phyloP scores from a whole-genome alignment of 2,329 filamentous ascomycete genomes.

The Colletotrichum orbiculare region DNA sequence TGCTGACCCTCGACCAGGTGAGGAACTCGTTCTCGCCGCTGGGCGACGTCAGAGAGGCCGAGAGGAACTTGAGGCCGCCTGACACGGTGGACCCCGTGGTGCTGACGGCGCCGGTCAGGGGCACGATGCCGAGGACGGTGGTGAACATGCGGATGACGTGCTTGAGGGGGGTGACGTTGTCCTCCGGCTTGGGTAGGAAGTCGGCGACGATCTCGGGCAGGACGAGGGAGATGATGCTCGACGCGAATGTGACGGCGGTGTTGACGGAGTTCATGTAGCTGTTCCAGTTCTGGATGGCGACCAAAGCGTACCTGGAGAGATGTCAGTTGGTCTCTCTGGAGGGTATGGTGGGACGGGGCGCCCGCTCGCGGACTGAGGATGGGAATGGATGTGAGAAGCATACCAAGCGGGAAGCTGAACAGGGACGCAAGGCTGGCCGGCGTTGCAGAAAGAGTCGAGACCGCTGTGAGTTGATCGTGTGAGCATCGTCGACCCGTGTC shows the following conservation, averaged over 20 bases:
- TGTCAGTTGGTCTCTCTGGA: no score
- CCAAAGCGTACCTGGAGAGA: constrained; percentile 10
- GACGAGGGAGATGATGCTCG: constrained; percentile 29
- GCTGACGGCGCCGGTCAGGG: constrained; percentile 24
- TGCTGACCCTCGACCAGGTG: constrained; percentile 16
- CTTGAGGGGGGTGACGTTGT: constrained; percentile 28
- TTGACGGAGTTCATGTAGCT: constrained; percentile 34
- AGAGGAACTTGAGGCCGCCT: constrained; percentile 15
- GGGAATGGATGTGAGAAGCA: no score
- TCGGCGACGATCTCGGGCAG: constrained; percentile 35
- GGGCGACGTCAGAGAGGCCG: constrained; percentile 14
- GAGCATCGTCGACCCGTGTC: neutral
- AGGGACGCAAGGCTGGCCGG: constrained; percentile 18
- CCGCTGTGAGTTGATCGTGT: neutral
- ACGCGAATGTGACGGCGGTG: constrained; percentile 32
- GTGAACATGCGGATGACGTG: constrained; percentile 30
- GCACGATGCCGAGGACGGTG: constrained; percentile 21
- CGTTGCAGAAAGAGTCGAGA: constrained; percentile 21
- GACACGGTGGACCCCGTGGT: constrained; percentile 1
- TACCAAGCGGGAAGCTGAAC: constrained; percentile 6
- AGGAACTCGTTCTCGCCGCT: constrained; percentile 9
- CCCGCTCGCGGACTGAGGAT: no score
- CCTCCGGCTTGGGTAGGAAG: constrained; percentile 29
- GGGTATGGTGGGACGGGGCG: no score
- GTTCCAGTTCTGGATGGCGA: constrained; percentile 31